Conservation (phyloP, 768 basidiomycete genomes). For the Sarcomyxa edulis region DNA sequence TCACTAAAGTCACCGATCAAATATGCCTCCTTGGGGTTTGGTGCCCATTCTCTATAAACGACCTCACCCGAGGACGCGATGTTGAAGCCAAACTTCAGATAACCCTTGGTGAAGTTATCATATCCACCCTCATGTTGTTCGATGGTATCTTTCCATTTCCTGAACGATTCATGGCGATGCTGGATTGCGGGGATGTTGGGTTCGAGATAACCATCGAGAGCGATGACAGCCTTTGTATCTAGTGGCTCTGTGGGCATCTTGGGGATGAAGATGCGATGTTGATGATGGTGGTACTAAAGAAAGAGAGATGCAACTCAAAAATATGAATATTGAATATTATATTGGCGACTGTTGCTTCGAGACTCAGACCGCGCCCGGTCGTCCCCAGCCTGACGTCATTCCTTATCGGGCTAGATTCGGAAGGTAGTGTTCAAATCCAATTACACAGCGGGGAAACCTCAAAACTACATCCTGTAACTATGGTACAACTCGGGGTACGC, state of each 20-base stretch:
- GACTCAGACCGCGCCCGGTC: no score
- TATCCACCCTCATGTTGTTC: conserved; percentile 80
- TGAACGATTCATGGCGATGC: conserved; percentile 62
- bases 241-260: conserved; percentile 42
- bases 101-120: conserved; percentile 75
- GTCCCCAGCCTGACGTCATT: no score
- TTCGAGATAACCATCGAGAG: conserved; percentile 70
- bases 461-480: no score
- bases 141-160: conserved; percentile 74
- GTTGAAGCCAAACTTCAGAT: conserved; percentile 75
- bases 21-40: conserved; percentile 75
- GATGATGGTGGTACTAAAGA: conserved; percentile 15
- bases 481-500: no score
- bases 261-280: no score
- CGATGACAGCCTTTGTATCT: conserved; percentile 51
- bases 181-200: conserved; percentile 67
- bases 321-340: no score
- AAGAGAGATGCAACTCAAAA: no score
- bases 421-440: no score
- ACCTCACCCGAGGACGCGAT: conserved; percentile 63
- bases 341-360: no score
- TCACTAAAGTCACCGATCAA: conserved; percentile 96
- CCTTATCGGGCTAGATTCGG: no score
- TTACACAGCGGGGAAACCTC: no score
- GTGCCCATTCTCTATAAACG: conserved; percentile 94